Evolutionary conservation across 2,329 filamentous ascomycete genomes (phyloP), one percentile per base, ranked within the genome.

Genomic region (Penicillium corylophilum): DNA sequence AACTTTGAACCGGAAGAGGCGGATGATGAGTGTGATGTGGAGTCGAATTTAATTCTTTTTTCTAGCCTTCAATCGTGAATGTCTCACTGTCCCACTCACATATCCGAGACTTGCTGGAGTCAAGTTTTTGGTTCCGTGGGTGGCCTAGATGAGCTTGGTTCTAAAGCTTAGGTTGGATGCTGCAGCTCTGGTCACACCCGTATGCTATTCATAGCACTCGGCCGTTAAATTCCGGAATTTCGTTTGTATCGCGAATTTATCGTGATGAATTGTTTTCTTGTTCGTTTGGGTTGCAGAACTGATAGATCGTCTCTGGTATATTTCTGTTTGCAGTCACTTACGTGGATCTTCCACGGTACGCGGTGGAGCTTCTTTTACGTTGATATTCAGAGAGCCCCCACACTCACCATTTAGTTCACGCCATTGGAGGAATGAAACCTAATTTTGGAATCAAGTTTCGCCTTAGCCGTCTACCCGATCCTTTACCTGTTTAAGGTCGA

Each of bases 131-230:
- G 12, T 46, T 50, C 6, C 40, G 35, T 15, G 28, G 13, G 9
- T 41, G n/a, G 35, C 41, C 33, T 2, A 20, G 3, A 28, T 26
- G 23, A 31, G 31, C 18, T 33, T 50, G 20, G 42, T 31, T 28
- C 8, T 28, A 15, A 44, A 50, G 48, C 48, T 45, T 41, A 15
- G 35, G 26, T 40, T 13, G 10, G 48, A 45, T 20, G 33, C 39
- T 45, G 26, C 26, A 43, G 2, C 24, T 23, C 41, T 26, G 15
- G 13, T 20, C n/a, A 26, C 22, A 8, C 16, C 23, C 3, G 20
- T 13, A 28, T 26, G 16, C 26, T 44, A 44, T 13, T 44, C 20
- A 15, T 31, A n/a, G 26, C n/a, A 9, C 9, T 38, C 16, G 8
- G 18, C 13, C 5, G 9, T 35, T 9, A 2, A 6, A 9, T 35